These are phyloP conservation scores for Puccinia horiana DNA, from an alignment of 1,284 basidiomycete genomes.

Conservation along the genomic window DNA sequence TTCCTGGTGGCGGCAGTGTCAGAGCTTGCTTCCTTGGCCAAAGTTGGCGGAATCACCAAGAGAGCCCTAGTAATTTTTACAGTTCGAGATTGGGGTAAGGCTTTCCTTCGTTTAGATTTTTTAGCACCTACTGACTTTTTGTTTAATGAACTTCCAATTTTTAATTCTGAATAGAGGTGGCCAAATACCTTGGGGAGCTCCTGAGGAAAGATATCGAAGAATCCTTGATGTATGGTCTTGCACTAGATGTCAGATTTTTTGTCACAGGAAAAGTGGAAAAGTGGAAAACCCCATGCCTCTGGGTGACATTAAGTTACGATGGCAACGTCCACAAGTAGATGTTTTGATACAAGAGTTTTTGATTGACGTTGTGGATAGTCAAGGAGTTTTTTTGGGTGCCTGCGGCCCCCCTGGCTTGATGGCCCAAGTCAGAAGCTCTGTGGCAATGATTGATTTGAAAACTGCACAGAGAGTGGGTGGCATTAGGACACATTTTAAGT, in stretches of 20 bases:
- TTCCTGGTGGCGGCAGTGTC: conserved; percentile 16
- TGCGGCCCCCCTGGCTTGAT: conserved; percentile 38
- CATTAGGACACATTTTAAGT: conserved; percentile 37
- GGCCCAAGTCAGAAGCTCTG: conserved; percentile 33
- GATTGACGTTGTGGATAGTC: conserved; percentile 10
- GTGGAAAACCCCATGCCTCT: not conserved
- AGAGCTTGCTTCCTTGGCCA: conserved; percentile 25
- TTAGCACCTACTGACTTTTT: not conserved
- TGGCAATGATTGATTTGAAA: conserved; percentile 30
- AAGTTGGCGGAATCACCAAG: conserved; percentile 6
- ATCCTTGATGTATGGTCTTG: conserved; percentile 5
- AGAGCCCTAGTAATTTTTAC: conserved; percentile 33
- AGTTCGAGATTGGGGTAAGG: conserved; percentile 43
- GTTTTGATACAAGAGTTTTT: conserved; percentile 36
- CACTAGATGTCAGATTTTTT: conserved; percentile 39
- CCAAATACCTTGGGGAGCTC: conserved; percentile 31
- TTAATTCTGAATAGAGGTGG: conserved; percentile 24
- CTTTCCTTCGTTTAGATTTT: not conserved
- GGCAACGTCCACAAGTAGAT: conserved; percentile 34
- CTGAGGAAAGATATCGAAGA: conserved; percentile 2
- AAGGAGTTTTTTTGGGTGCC: conserved; percentile 33
- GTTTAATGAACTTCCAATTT: not conserved
- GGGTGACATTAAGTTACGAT: conserved; percentile 29
- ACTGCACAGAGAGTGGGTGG: conserved; percentile 34
- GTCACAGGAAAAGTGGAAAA: conserved; percentile 36